Evolutionary conservation across 345 rosid genomes (phyloP).

Genomic region (Lepidium africanum): DNA sequence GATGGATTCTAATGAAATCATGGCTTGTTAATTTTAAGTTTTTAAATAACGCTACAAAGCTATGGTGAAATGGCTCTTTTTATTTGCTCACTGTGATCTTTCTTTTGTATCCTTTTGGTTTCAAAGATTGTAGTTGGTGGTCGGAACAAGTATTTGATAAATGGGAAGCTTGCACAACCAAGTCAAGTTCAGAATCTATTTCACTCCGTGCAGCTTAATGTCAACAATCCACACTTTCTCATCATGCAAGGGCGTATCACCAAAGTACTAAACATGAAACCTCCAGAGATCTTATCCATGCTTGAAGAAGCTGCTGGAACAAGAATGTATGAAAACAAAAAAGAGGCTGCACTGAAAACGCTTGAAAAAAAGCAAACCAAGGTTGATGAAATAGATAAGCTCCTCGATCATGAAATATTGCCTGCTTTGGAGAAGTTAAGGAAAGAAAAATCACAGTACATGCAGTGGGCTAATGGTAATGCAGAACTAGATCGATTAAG

Average conservation of each 20-base stretch:
- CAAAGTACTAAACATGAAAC: conserved; percentile 95
- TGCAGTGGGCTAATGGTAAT: conserved; percentile 95
- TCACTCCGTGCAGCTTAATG: conserved; percentile 96
- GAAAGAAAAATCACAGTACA: conserved; percentile 81
- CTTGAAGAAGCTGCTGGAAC: conserved; percentile 99
- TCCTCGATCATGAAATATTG: conserved; percentile 80
- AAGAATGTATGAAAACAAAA: conserved; percentile 96
- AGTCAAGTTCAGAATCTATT: conserved; percentile 74
- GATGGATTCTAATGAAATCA: not conserved
- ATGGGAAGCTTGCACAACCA: conserved; percentile 35
- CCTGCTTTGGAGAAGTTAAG: conserved; percentile 92
- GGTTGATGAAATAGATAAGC: conserved; percentile 93
- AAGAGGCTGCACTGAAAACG: conserved; percentile 80
- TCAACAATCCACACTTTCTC: conserved; percentile 95
- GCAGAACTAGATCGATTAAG: conserved; percentile 21
- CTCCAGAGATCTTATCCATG: conserved; percentile 95
- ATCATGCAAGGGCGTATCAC: conserved; percentile 99
- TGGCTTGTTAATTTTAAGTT: not conserved
- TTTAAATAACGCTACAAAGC: not conserved
- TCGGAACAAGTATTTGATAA: conserved; percentile 31
- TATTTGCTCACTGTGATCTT: not conserved
- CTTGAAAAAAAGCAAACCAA: conserved; percentile 93
- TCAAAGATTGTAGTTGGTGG: conserved; percentile 84
- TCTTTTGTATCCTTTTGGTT: not conserved
- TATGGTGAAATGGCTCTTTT: not conserved